These are phyloP conservation scores for Citrus glauca DNA, from an alignment of 345 rosid genomes.

Conservation along the genomic window DNA sequence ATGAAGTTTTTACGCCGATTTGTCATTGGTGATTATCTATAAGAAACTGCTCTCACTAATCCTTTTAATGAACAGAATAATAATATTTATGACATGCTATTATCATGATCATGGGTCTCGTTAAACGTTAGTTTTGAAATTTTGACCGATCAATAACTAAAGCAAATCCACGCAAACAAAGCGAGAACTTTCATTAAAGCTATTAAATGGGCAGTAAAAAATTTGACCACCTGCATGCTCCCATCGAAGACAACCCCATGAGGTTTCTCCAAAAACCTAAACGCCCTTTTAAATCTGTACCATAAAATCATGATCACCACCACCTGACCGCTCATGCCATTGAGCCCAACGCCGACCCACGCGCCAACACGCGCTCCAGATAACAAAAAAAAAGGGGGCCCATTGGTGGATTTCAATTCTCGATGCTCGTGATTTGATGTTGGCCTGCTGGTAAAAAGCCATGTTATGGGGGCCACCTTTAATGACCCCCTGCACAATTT, in stretches of 20 bases:
- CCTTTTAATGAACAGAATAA: no score
- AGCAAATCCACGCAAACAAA: background rate
- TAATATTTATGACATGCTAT: background rate
- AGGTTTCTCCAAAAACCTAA: background rate
- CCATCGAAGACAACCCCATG: background rate
- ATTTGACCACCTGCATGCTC: background rate
- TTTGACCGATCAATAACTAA: conserved; percentile 2
- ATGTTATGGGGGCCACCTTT: conserved; percentile 20
- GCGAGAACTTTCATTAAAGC: background rate
- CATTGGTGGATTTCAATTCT: background rate
- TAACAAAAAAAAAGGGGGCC: background rate
- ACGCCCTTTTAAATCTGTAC: background rate
- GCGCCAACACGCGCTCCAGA: background rate
- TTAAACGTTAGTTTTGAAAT: background rate
- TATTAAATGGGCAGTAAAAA: background rate
- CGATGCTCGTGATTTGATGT: conserved; percentile 26
- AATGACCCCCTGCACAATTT: background rate
- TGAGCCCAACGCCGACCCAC: conserved; percentile 20
- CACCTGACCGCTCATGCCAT: background rate
- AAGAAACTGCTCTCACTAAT: no score
- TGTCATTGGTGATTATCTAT: no score
- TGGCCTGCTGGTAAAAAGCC: conserved; percentile 21
- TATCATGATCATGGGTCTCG: background rate
- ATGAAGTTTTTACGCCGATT: no score
- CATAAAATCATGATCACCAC: background rate